Percentiles rank a stretch among this genome's conserved stretches.
These are phyloP conservation scores for Neurospora pannonica DNA, from an alignment of 495 filamentous ascomycete genomes.

Conservation along the genomic window DNA sequence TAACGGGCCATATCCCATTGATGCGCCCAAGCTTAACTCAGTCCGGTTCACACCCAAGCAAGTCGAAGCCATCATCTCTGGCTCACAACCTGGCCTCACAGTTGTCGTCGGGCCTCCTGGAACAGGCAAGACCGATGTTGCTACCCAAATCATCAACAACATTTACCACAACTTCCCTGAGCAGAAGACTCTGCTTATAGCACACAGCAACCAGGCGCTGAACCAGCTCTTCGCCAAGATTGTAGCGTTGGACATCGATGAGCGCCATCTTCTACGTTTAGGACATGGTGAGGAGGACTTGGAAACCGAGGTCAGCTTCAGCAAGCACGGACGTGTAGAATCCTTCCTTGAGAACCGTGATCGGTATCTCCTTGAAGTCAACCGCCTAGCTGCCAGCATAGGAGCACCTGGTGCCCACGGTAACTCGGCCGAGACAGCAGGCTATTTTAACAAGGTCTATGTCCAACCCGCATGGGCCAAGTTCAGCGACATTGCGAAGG, in stretches of 20 bases:
- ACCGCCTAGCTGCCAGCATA: slow-evolving; percentile 73
- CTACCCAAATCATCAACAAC: slow-evolving; percentile 97
- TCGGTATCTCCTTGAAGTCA: slow-evolving; percentile 72
- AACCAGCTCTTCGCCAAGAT: slow-evolving; percentile 99
- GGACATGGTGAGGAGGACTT: slow-evolving; percentile 94
- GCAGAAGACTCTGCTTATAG: slow-evolving; percentile 86
- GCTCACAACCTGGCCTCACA: slow-evolving; percentile 88
- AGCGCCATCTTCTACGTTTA: slow-evolving; percentile 83
- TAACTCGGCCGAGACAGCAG: slow-evolving; percentile 90
- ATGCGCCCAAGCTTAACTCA: slow-evolving; percentile 72
- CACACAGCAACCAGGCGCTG: slow-evolving; percentile 94
- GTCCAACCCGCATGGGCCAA: slow-evolving; percentile 80
- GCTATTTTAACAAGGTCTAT: slow-evolving; percentile 91
- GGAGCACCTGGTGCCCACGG: slow-evolving; percentile 84
- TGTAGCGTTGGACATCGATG: slow-evolving; percentile 85
- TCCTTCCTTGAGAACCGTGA: slow-evolving; percentile 87
- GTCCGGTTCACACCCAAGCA: slow-evolving; percentile 88
- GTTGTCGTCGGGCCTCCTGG: slow-evolving; percentile 93
- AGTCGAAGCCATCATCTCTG: slow-evolving; percentile 85
- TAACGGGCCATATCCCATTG: slow-evolving; percentile 82
- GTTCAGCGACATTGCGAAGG: slow-evolving; percentile 56
- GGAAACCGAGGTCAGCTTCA: slow-evolving; percentile 76
- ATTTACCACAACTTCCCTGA: slow-evolving; percentile 95
- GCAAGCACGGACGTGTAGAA: slow-evolving; percentile 92
- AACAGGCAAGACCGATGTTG: slow-evolving; percentile 97